Evolutionary conservation across 2,329 filamentous ascomycete species (phyloP).

Genomic region (Alternaria brassicae): DNA sequence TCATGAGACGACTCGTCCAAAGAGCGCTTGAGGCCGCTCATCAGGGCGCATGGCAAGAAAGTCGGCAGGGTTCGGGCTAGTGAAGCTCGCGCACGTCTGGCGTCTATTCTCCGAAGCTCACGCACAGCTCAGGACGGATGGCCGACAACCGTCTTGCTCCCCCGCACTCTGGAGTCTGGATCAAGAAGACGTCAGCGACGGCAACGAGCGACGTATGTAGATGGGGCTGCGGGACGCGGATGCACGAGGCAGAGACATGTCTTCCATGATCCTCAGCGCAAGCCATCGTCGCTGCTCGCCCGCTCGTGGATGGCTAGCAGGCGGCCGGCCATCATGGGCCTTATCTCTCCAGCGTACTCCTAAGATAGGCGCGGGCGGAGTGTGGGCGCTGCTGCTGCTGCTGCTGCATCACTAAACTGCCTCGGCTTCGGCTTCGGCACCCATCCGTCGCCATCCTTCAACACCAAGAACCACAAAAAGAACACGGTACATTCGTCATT

Average conservation of each 20-base stretch:
- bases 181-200: slow-evolving; percentile 21
- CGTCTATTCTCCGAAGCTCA: slow-evolving; percentile 3
- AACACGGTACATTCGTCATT: not conserved
- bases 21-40: slow-evolving; percentile 51
- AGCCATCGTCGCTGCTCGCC: slow-evolving; percentile 13
- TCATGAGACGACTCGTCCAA: slow-evolving; percentile 48
- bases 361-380: slow-evolving; percentile 13
- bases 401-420: not conserved
- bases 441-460: not conserved
- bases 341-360: slow-evolving; percentile 29
- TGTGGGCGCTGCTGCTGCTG: slow-evolving; percentile 1
- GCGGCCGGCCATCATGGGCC: slow-evolving; percentile 8
- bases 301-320: slow-evolving; percentile 22
- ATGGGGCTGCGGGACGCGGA: slow-evolving; percentile 11
- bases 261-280: slow-evolving; percentile 25
- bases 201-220: slow-evolving; percentile 5
- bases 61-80: slow-evolving; percentile 15
- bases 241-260: slow-evolving; percentile 10
- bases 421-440: slow-evolving; percentile 3
- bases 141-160: slow-evolving; percentile 13
- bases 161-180: slow-evolving; percentile 28
- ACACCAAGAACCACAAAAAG: not conserved
- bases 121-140: not conserved
- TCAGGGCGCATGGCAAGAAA: slow-evolving; percentile 48
- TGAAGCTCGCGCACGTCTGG: slow-evolving; percentile 8